Percentiles rank a stretch among this genome's conserved stretches.
Evolutionary conservation across 352 stramenopile species (phyloP).

Genomic region (Globisporangium recalcitrans): DNA sequence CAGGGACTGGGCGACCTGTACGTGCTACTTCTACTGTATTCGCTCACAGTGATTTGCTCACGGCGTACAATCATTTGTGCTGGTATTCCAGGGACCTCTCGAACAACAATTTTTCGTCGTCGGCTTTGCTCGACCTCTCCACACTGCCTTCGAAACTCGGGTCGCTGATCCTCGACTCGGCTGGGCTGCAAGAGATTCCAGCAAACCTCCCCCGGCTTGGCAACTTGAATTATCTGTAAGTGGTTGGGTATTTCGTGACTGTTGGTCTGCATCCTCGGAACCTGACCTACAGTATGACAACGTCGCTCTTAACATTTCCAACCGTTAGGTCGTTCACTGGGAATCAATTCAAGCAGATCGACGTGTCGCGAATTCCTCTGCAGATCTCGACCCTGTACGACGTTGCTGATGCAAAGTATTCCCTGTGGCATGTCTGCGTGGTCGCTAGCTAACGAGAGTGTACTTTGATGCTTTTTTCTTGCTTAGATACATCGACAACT

Average conservation of each 20-base stretch:
- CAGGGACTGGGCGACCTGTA: background rate
- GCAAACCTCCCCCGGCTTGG: background rate
- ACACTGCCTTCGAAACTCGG: background rate
- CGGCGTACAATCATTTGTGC: no score
- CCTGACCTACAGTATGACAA: no score
- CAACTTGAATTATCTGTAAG: background rate
- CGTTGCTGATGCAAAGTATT: background rate
- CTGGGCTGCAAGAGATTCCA: conserved; percentile 4
- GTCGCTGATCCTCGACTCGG: conserved; percentile 2
- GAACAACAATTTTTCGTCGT: background rate
- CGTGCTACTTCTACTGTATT: background rate
- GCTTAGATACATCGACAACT: background rate
- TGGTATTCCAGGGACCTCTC: conserved; percentile 3
- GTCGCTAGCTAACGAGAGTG: background rate
- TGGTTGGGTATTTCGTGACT: background rate
- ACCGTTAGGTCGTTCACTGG: conserved; percentile 1
- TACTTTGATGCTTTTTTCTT: background rate
- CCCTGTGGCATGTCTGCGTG: background rate
- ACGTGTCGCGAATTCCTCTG: background rate
- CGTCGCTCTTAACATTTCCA: no score
- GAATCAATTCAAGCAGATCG: background rate
- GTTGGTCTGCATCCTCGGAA: no score
- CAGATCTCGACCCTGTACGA: background rate
- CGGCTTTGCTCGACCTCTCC: background rate
- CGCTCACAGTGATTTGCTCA: no score